Evolutionary conservation across 108 stramenopile genomes (phyloP), one percentile per base, ranked within the genome.

Genomic region (Epipyxis sp.): DNA sequence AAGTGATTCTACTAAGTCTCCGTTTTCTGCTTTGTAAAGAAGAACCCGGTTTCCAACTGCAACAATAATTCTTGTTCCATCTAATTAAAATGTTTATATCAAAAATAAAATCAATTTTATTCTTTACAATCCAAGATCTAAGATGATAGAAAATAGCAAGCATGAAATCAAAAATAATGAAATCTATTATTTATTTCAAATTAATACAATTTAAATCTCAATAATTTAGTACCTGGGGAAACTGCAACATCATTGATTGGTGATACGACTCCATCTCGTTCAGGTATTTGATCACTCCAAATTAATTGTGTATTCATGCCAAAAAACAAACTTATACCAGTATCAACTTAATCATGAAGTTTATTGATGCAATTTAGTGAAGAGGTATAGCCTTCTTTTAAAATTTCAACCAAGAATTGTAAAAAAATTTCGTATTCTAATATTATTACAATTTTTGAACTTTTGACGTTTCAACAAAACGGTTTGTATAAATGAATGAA

Each of bases 1-100:
- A 27, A 88, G 50, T 0, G 84, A 76, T 20, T 88, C 68, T 1
- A 80, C 10, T 27, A 88, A 59, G 34, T 85, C 86, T 1, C 87
- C 88, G n/a, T 78, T 65, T 0, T 39, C 40, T 29, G 80, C 71
- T 29, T 82, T 72, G 65, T 89, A 89, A 0, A 88, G 79, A 10
- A 89, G 69, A 0, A 89, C 87, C 20, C 87, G 81, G 79, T 77
- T 76, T 0, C 85, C 84, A 13, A 83, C 87, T 1, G 88, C 88
- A 0, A 85, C 88, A 13, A 89, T 76, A 41, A 89, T 25, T 30
- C 67, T 44, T 10, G 81, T 69, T 16, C 88, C 88, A 57, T 85
- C 87, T 35, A 81, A 65, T 58, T n/a, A n/a, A n/a, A 20, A 42
- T 30, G 20, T 68, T 16, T 25, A 20, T 68, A 20, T 68, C 32